A percentile compares a stretch with the other conserved stretches of the same genome.
These are phyloP conservation scores for Metschnikowia vanudenii DNA, from an alignment of 805 yeast species.

Conservation along the genomic window DNA sequence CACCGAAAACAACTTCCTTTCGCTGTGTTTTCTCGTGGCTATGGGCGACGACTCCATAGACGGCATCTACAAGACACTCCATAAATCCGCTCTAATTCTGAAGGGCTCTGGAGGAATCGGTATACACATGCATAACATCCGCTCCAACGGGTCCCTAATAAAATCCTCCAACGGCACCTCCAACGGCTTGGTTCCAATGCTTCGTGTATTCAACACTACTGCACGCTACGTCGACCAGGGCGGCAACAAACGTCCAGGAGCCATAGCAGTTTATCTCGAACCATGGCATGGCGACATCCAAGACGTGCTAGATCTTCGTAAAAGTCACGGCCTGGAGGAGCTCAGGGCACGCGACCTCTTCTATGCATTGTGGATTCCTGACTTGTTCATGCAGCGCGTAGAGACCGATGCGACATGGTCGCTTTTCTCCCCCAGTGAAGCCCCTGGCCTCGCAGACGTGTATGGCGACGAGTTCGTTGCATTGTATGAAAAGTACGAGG, in stretches of 20 bases:
- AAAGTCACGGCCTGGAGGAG: constrained; percentile 95
- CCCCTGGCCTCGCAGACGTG: constrained; percentile 79
- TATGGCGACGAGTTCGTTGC: constrained; percentile 82
- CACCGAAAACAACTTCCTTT: constrained; percentile 77
- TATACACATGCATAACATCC: constrained; percentile 79
- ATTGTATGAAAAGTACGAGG: constrained; percentile 71
- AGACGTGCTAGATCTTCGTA: constrained; percentile 80
- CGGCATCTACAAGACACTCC: constrained; percentile 87
- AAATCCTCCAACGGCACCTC: constrained; percentile 93
- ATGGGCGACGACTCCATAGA: constrained; percentile 95
- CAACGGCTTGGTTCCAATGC: constrained; percentile 93
- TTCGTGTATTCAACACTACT: constrained; percentile 90
- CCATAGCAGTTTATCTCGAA: constrained; percentile 88
- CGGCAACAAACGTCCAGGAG: constrained; percentile 97
- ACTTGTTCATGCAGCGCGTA: constrained; percentile 89
- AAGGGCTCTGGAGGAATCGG: constrained; percentile 98
- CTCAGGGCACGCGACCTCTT: constrained; percentile 89
- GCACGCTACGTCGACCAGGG: constrained; percentile 98
- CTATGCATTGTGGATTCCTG: constrained; percentile 93
- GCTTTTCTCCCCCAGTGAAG: constrained; percentile 83
- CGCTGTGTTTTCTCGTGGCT: constrained; percentile 89
- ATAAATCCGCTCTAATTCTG: constrained; percentile 85
- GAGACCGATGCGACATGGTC: constrained; percentile 81
- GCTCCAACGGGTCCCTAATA: constrained; percentile 83
- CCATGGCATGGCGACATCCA: constrained; percentile 97